Evolutionary conservation across 2,329 filamentous ascomycete genomes (phyloP), one percentile per base, ranked within the genome.

Genomic region (Neofusicoccum umdonicola): DNA sequence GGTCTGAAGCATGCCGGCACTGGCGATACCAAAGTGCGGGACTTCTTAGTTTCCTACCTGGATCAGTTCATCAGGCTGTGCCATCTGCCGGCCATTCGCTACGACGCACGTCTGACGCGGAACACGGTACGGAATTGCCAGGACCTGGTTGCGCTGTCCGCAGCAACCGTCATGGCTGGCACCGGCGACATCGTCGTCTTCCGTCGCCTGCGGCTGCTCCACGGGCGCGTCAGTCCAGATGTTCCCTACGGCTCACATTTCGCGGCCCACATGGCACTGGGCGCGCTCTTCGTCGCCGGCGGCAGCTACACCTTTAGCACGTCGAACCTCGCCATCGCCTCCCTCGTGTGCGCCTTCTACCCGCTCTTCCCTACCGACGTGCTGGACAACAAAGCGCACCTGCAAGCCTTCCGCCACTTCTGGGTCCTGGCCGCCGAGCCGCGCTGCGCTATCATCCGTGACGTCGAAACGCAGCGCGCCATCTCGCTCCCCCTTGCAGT

Each of bases 321-420:
- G 4, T 94, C 90, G 42, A 90, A 97, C 73, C 82, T 96, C 62
- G 93, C 94, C 9, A 88, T 96, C 56, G 94, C 92, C 1, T 87
- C 92, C 12, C 83, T 99, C 6, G 86, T 99, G 7, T 89, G 95
- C 48, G 90, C 95, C 1, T 96, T 99, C 76, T 99, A 99, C 73
- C 95, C 95, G 0, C 84, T 97, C 19, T 97, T 96, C 74, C 95
- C 95, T 0, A 90, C 87, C 9, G 90, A 87, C 35, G 91, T 98
- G 1, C 90, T 96, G 71, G 95, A 99, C 79, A 98, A 98, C 73
- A 90, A 91, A 68, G 93, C 92, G 11, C 95, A 99, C 72, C 84
- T 99, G 5, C 95, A 99, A 80, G 95, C 96, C 3, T 95, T 99
- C 80, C 88, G 96, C 4, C 94, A 99, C 77, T 91, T 99, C 73